Conservation (phyloP, 495 filamentous ascomycete species). For the Neurospora sp. region DNA sequence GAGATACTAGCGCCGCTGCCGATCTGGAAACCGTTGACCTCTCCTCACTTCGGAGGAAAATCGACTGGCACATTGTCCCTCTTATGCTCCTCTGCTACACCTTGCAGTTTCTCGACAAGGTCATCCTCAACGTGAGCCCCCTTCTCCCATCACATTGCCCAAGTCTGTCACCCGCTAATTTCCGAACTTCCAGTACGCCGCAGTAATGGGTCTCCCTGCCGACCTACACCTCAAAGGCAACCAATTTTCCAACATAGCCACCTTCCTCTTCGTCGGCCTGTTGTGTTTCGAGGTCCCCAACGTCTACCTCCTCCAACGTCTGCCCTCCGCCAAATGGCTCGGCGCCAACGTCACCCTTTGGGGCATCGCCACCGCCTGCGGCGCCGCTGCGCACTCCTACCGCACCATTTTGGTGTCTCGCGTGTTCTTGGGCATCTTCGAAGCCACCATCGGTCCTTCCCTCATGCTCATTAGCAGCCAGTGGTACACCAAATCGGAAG, state of each 20-base stretch:
- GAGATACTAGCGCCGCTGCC: slow-evolving; percentile 8
- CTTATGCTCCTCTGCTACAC: slow-evolving; percentile 53
- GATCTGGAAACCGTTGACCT: slow-evolving; percentile 15
- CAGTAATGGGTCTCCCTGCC: slow-evolving; percentile 25
- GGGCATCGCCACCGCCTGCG: slow-evolving; percentile 27
- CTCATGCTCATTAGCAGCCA: slow-evolving; percentile 42
- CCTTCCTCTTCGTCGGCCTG: slow-evolving; percentile 26
- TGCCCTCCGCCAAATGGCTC: slow-evolving; percentile 49
- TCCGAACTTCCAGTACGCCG: slow-evolving; percentile 16
- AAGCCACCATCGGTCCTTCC: slow-evolving; percentile 52
- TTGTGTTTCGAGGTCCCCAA: slow-evolving; percentile 27
- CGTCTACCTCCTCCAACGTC: slow-evolving; percentile 34
- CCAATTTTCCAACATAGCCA: slow-evolving; percentile 27
- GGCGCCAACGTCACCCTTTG: slow-evolving; percentile 44
- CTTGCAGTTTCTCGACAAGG: slow-evolving; percentile 60
- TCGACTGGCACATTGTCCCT: slow-evolving; percentile 29
- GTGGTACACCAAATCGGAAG: slow-evolving; percentile 57
- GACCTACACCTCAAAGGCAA: slow-evolving; percentile 27
- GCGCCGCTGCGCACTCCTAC: slow-evolving; percentile 26
- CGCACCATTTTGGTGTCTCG: slow-evolving; percentile 34
- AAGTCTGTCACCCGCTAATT: not conserved
- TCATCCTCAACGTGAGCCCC: slow-evolving; percentile 41
- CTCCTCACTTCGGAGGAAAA: slow-evolving; percentile 21
- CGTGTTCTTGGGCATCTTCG: slow-evolving; percentile 51
- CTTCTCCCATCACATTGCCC: not conserved